Evolutionary conservation across 1,284 basidiomycete species (phyloP), one percentile per base, ranked within the genome.

Genomic region (Apiotrichum siamense): DNA sequence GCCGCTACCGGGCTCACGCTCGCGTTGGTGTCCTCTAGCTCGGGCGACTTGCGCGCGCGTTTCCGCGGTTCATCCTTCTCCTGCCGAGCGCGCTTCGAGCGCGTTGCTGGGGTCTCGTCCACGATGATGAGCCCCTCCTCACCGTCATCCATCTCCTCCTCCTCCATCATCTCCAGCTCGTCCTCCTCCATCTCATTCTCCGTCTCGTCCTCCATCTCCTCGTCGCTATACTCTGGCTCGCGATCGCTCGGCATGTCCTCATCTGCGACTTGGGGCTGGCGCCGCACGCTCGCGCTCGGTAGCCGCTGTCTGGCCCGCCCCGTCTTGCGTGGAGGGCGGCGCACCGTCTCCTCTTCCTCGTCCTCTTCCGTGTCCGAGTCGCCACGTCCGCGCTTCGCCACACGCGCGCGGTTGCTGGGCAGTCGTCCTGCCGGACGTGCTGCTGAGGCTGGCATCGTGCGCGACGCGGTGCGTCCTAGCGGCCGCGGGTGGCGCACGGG

Each of bases 61-160:
- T 55, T 55, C 20, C 53, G 48, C 10, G 44, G 52, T 44, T 47
- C 48, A 11, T 50, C 48, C 20, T 40, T 33, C 17, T 50, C 52
- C 35, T 47, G 47, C 5, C 29, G 52, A 6, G 15, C 24, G 35
- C 52, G 52, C 47, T 54, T 54, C 15, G 44, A 24, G 13, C 27
- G 29, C 40, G n/a, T 7, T 5, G 38, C 20, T 13, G 3, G 21
- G 6, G 39, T 17, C 18, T 36, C n/a, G 17, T 50, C 49, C 23
- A 35, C 20, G 5, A 11, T 27, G 25, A 43, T 44, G 18, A 49
- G 47, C 23, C 54, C 52, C 23, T 45, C 45, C 4, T 45, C 37
- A 7, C 50, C 49, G 27, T 52, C 52, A 15, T 42, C 45, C 13
- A 45, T 35, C 2, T 52, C 51, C 26, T 57, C 55, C 23, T 49